Percentiles rank a stretch among this genome's conserved stretches.
Conservation (phyloP, 495 filamentous ascomycete genomes). For the Penicillium fimorum region DNA sequence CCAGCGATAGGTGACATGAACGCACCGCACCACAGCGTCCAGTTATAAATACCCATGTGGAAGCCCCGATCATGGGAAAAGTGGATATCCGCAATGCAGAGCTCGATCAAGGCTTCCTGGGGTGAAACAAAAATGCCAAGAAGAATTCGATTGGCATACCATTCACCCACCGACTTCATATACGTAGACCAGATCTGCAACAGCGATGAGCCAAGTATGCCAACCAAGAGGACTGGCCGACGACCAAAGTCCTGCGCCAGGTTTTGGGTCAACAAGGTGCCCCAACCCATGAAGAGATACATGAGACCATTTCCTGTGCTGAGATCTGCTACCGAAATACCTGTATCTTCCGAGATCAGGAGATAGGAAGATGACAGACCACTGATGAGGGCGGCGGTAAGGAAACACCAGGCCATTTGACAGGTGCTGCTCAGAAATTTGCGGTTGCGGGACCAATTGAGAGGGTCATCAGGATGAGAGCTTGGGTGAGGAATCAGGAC, state of each 20-base stretch:
- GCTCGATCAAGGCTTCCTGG: constrained; percentile 51
- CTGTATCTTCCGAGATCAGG: constrained; percentile 26
- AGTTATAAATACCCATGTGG: constrained; percentile 52
- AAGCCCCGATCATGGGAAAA: constrained; percentile 54
- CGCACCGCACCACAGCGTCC: constrained; percentile 46
- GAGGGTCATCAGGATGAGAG: constrained; percentile 46
- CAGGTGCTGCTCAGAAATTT: constrained; percentile 20
- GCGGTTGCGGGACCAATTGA: constrained; percentile 47
- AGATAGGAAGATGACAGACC: constrained; percentile 1
- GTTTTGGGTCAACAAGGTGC: constrained; percentile 33
- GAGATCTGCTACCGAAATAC: constrained; percentile 30
- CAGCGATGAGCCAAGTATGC: constrained; percentile 27
- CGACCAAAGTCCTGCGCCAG: constrained; percentile 35
- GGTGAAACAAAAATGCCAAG: constrained; percentile 54
- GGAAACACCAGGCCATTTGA: constrained; percentile 1
- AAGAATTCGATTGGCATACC: constrained; percentile 51
- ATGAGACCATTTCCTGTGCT: constrained; percentile 30
- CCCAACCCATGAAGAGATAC: constrained; percentile 41
- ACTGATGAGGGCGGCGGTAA: constrained; percentile 1
- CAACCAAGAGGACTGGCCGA: constrained; percentile 28
- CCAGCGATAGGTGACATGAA: constrained; percentile 52
- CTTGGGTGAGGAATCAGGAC: constrained; percentile 47
- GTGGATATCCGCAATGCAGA: constrained; percentile 48
- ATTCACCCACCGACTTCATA: constrained; percentile 43
- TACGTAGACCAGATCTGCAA: constrained; percentile 48